Conservation (phyloP, 2,329 filamentous ascomycete genomes). For the Colletotrichum godetiae region DNA sequence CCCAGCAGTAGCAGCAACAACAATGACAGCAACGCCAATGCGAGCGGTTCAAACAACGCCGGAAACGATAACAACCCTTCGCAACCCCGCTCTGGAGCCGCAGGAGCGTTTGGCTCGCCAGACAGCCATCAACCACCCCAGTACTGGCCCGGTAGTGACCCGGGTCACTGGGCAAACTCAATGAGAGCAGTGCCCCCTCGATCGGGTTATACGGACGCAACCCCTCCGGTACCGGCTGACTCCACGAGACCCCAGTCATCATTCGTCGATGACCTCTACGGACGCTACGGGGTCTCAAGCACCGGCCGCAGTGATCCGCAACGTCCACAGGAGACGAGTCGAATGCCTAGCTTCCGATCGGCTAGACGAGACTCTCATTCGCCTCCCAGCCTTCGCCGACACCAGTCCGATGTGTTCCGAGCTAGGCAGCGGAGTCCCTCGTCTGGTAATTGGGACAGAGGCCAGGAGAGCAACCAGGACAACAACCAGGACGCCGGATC, state of each 20-base stretch:
- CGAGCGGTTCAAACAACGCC: slow-evolving; percentile 8
- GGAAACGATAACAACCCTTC: not conserved
- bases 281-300: slow-evolving; percentile 10
- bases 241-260: slow-evolving; percentile 17
- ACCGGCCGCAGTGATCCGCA: not conserved
- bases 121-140: slow-evolving; percentile 6
- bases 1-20: slow-evolving; percentile 37
- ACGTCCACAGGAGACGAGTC: slow-evolving; percentile 14
- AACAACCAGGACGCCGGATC: slow-evolving; percentile 46
- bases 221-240: slow-evolving; percentile 17
- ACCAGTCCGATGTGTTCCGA: slow-evolving; percentile 42
- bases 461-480: slow-evolving; percentile 42
- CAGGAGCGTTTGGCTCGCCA: slow-evolving; percentile 8
- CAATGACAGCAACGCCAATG: slow-evolving; percentile 33
- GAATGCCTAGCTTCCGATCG: slow-evolving; percentile 38
- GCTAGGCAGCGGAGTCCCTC: slow-evolving; percentile 54
- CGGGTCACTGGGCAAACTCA: slow-evolving; percentile 18
- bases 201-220: not conserved
- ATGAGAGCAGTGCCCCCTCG: not conserved
- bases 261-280: not conserved
- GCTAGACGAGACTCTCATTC: slow-evolving; percentile 51
- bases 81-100: not conserved
- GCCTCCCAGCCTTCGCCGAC: slow-evolving; percentile 48
- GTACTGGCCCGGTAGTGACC: slow-evolving; percentile 8
- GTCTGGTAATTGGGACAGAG: slow-evolving; percentile 44